Evolutionary conservation across 148 eudicot species (phyloP), one percentile per base, ranked within the genome.

Genomic region (Nepenthes gracilis): DNA sequence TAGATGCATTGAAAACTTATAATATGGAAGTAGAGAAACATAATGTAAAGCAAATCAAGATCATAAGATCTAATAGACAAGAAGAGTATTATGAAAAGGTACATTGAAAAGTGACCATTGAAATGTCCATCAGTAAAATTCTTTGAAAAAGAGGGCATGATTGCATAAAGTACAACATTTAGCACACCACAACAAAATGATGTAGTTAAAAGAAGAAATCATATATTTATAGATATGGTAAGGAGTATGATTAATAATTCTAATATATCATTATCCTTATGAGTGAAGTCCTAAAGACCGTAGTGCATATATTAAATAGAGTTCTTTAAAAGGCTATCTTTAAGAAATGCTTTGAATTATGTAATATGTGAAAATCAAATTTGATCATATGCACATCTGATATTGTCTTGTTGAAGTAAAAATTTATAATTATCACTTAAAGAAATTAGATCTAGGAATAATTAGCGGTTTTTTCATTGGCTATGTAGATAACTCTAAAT

Each of bases 51-150:
- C 32, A 36, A 49, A 63, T 70, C 11, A 70, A 63, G 13, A 52
- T 67, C 51, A 50, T 69, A 2, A 62, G 72, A 45, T 69, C 57
- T 14, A 49, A 69, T 47, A 43, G 57, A 35, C 63, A 49, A 33
- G 45, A 13, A 12, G 38, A 56, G 35, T 66, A 66, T n/a, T 48
- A 57, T 57, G 69, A 23, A 45, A 32, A 47, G 51, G 32, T 34
- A 66, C 48, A 48, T 23, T 23, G 23, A 23, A 23, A 35, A 15
- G 5, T 55, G 62, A 6, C 63, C 6, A 45, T 5, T 45, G 48
- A 45, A 45, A 45, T 6, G 1, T 45, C 48, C 11, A 45, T 62
- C 49, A 13, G 57, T 52, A 2, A 51, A 51, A 13, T 49, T 49
- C 57, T 45, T 51, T 10, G 23, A 47, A 57, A 34, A n/a, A 9